Evolutionary conservation across 83 land plant genomes (phyloP), one percentile per base, ranked within the genome.

Genomic region (Larix sibirica): DNA sequence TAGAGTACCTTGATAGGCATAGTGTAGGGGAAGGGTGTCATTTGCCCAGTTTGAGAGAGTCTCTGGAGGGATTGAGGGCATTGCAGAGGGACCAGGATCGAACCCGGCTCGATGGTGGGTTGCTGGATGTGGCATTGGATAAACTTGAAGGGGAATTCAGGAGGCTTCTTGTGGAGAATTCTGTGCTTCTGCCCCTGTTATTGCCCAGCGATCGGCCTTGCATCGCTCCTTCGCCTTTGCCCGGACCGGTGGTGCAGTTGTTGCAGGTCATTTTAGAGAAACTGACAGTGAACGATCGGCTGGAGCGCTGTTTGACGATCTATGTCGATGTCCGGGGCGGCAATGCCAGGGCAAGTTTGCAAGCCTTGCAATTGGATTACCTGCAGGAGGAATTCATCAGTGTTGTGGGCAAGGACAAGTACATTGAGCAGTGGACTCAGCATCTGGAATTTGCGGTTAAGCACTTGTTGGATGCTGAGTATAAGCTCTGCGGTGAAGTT

Each of bases 361-460:
- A 58, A 64, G 76, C 83, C 23, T 85, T 93, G 40, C 79, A 65
- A 40, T 56, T 85, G 80, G 91, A 86, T 38, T 91, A 91, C 58
- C 81, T 93, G 20, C 80, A 86, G 36, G 64, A 54, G 18, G 89
- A 87, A 20, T 74, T 66, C 24, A 77, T 80, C 65, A 62, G 80
- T 70, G 85, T 83, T 75, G 83, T 76, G 85, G 83, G 80, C 56
- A 47, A 87, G 4, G 90, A 88, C 66, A 44, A 62, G 13, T 64
- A 76, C 76, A 84, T 91, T 9, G 85, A 28, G 4, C 24, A 70
- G 24, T 94, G 96, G 96, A 36, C 81, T n/a, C 68, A 73, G 83
- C 89, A 94, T 79, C 68, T 94, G 24, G 94, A 94, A 62, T 80
- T 90, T 10, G 74, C 85, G 0, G 87, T 92, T 80, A 91, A 84